Conservation (phyloP, 2,329 filamentous ascomycete genomes). For the Scopulariopsis brevicaulis region DNA sequence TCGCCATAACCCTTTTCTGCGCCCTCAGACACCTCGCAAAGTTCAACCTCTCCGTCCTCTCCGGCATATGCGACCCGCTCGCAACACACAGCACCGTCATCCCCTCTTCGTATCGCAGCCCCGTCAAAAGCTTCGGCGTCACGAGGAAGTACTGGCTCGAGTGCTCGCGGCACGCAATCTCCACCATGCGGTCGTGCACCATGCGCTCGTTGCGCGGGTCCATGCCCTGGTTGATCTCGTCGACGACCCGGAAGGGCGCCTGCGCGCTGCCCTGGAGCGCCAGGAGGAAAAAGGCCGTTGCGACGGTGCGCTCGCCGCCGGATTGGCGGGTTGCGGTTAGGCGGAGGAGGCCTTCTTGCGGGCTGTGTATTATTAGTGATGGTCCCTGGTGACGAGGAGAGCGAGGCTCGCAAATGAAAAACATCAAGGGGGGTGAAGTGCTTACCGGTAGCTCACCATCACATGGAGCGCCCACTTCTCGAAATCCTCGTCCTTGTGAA, state of each 20-base stretch:
- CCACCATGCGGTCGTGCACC: constrained; percentile 96
- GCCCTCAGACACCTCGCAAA: constrained; percentile 32
- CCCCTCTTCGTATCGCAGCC: constrained; percentile 72
- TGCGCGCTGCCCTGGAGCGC: constrained; percentile 87
- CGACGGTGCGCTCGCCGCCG: constrained; percentile 89
- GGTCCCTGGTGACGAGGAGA: not conserved
- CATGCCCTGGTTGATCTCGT: constrained; percentile 99
- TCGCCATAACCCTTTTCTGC: constrained; percentile 25
- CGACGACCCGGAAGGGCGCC: constrained; percentile 93
- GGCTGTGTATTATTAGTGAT: constrained; percentile 7
- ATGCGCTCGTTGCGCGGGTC: constrained; percentile 96
- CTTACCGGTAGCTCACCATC: constrained; percentile 84
- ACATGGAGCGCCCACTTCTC: constrained; percentile 91
- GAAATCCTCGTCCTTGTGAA: constrained; percentile 89
- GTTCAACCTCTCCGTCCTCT: constrained; percentile 37
- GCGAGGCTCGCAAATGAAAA: not conserved
- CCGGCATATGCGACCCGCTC: constrained; percentile 65
- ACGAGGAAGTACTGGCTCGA: constrained; percentile 90
- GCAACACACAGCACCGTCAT: constrained; percentile 95
- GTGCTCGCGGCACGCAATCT: constrained; percentile 82
- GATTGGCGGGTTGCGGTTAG: constrained; percentile 91
- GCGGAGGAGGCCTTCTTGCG: constrained; percentile 8
- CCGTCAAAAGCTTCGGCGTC: constrained; percentile 85
- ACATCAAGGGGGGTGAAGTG: constrained; percentile 7
- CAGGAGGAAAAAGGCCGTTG: constrained; percentile 98